Base-by-base conservation (phyloP, 139 green algal genomes). In the Chlamydomonas sp. region DNA sequence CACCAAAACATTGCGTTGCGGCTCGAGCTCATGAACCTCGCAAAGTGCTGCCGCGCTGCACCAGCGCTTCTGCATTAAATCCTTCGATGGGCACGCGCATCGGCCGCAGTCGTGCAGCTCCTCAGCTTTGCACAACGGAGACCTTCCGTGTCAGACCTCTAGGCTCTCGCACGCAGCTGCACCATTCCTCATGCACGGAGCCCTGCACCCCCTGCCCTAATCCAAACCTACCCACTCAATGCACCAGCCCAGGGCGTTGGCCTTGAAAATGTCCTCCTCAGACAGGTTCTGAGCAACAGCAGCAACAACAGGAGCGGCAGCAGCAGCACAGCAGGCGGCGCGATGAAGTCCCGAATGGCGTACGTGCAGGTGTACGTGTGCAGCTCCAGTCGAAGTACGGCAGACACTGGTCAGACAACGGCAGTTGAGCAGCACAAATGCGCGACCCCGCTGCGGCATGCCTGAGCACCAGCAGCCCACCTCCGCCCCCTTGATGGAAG, bases 191-290 rank as follows among this genome's bases (percentile, higher is more conserved):
- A 49, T 49, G 31, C 31, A 49, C 31, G 31, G 31, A 49, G 31
- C 31, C 31, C 31, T 49, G 31, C 31, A 49, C 31, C 31, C 31
- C 31, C 31, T 76, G 5, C 10, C 69, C 69, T 76, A 9, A 18
- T 58, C 57, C 20, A 5, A 20, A 82, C 86, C 89, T 77, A 98
- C 91, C 93, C 95, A 98, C 89, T 99, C 98, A 85, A 99, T 99
- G 94, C 98, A 99, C 98, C 98, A 99, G 67, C 98, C 98, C 31
- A 99, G 83, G 1, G 93, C 88, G 71, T 97, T 95, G 14, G 98
- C 97, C 49, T 93, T 87, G 88, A 97, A 95, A 4, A 95, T 76
- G 59, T 98, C 93, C 20, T 97, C 93, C 31, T 94, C 83, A 1
- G 72, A 90, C 57, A 97, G 58, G 3, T 86, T 88, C 80, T 95